phyloP scores from a whole-genome alignment of 2,329 filamentous ascomycete genomes.

The Sordariomycetes sp. region DNA sequence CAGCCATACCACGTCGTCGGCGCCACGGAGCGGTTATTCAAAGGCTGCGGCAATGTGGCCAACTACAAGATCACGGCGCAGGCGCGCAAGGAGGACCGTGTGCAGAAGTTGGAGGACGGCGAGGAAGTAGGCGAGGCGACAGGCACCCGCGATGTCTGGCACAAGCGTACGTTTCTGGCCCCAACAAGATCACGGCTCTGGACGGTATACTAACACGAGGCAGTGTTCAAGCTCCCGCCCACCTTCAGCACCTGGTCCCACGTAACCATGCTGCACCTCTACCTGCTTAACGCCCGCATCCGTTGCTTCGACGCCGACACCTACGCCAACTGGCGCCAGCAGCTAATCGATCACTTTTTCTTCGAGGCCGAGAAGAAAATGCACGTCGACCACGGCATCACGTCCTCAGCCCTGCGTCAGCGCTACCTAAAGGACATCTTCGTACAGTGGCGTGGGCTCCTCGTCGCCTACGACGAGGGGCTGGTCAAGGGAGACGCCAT shows the following conservation, averaged over 20 bases:
- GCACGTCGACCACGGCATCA: slow-evolving; percentile 67
- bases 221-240: slow-evolving; percentile 69
- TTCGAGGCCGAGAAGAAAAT: slow-evolving; percentile 79
- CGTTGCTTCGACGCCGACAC: slow-evolving; percentile 65
- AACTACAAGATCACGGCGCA: slow-evolving; percentile 68
- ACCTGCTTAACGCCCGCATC: slow-evolving; percentile 75
- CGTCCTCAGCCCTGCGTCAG: slow-evolving; percentile 48
- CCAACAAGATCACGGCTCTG: not conserved
- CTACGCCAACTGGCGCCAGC: slow-evolving; percentile 73
- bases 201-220: not conserved
- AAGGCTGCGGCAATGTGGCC: slow-evolving; percentile 62
- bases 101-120: slow-evolving; percentile 65
- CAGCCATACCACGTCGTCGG: slow-evolving; percentile 66
- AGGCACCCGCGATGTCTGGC: slow-evolving; percentile 47
- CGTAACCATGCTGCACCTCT: slow-evolving; percentile 93
- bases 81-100: slow-evolving; percentile 53
- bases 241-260: slow-evolving; percentile 97
- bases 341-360: slow-evolving; percentile 93
- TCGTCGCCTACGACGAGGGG: slow-evolving; percentile 79
- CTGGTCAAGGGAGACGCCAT: slow-evolving; percentile 68
- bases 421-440: slow-evolving; percentile 80
- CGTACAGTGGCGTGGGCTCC: slow-evolving; percentile 80
- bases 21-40: slow-evolving; percentile 69
- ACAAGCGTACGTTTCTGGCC: slow-evolving; percentile 50
- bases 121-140: slow-evolving; percentile 62